Conservation (phyloP, 2,329 filamentous ascomycete genomes). For the Exserohilum rostratum region DNA sequence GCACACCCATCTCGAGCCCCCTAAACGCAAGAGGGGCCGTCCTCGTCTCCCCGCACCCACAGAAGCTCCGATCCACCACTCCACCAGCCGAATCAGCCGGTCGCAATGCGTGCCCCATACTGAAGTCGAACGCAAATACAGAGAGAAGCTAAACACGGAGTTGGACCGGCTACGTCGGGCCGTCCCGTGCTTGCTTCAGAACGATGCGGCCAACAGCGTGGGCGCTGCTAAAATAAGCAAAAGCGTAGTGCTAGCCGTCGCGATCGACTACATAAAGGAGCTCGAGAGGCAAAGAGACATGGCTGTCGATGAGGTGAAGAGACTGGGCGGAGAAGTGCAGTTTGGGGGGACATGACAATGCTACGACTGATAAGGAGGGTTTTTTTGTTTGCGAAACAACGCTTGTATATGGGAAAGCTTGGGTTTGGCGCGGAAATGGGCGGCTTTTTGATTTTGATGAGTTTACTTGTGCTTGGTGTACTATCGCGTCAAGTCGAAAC, state of each 20-base stretch:
- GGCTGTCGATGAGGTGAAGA: constrained; percentile 13
- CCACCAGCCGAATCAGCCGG: background rate
- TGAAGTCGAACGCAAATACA: constrained; percentile 24
- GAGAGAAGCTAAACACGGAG: constrained; percentile 33
- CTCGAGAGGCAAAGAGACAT: constrained; percentile 16
- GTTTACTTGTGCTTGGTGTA: too few relatives aligned
- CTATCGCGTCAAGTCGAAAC: too few relatives aligned
- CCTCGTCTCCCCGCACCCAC: constrained; percentile 7
- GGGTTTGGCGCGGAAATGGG: too few relatives aligned
- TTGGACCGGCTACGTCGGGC: constrained; percentile 30
- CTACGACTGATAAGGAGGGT: background rate
- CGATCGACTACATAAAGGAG: constrained; percentile 21
- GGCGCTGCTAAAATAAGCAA: constrained; percentile 19
- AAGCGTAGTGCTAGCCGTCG: constrained; percentile 17
- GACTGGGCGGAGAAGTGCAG: constrained; percentile 8
- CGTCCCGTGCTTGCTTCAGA: constrained; percentile 27
- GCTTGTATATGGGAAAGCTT: too few relatives aligned
- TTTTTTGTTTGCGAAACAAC: background rate
- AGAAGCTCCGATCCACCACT: background rate
- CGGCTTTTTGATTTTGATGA: too few relatives aligned
- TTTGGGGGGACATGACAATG: background rate
- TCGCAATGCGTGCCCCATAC: constrained; percentile 27
- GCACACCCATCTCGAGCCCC: constrained; percentile 2
- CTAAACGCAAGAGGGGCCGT: constrained; percentile 10
- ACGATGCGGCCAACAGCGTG: constrained; percentile 7